Percentiles rank a stretch among this genome's conserved stretches.
Conservation (phyloP, 202 grass and related monocot species). For the Zizania palustris region DNA sequence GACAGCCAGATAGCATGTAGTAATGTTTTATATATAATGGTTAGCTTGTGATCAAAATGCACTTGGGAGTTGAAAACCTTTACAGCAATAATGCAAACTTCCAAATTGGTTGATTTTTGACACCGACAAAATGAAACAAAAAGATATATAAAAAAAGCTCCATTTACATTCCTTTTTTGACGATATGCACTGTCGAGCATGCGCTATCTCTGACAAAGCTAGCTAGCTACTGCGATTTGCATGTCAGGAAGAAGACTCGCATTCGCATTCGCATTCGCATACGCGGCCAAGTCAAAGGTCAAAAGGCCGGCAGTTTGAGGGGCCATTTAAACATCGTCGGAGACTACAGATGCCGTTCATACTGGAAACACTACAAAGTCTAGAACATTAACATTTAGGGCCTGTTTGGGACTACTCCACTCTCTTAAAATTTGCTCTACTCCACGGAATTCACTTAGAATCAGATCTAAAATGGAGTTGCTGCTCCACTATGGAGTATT, state of each 20-base stretch:
- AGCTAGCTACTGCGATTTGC: not conserved
- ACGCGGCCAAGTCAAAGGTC: constrained; percentile 13
- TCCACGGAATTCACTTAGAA: no score
- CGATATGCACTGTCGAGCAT: not conserved
- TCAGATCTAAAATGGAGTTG: no score
- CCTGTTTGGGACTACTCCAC: no score
- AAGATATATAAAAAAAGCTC: not conserved
- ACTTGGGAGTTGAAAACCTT: constrained; percentile 15
- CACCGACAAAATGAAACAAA: not conserved
- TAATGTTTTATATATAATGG: constrained; percentile 20
- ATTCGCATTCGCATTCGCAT: constrained; percentile 11
- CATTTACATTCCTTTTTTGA: constrained; percentile 53
- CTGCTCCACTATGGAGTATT: no score
- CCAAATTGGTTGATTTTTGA: constrained; percentile 31
- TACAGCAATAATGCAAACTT: constrained; percentile 38
- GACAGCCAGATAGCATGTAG: not conserved
- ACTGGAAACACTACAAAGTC: not conserved
- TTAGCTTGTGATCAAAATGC: not conserved
- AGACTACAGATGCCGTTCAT: constrained; percentile 2
- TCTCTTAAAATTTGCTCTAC: no score
- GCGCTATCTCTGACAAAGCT: no score
- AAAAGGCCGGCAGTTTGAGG: constrained; percentile 12
- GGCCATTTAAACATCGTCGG: not conserved
- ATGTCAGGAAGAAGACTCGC: not conserved
- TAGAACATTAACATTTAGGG: no score